Evolutionary conservation across 371 early-diverging fungal genomes (phyloP), one percentile per base, ranked within the genome.

Genomic region (Rhizopus sp.): DNA sequence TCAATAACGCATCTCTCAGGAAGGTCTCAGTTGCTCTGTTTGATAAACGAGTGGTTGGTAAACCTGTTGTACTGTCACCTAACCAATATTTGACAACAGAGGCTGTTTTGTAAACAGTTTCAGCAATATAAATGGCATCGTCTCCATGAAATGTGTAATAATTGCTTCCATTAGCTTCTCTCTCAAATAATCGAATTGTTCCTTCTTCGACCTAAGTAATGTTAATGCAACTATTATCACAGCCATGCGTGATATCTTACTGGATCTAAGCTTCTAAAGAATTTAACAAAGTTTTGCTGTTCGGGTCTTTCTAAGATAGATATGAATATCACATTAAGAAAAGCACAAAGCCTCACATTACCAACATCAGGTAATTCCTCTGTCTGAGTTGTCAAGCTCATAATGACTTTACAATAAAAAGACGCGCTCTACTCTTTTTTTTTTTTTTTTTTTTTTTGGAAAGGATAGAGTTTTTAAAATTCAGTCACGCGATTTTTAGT

Each of bases 91-190:
- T 95, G 59, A 98, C 71, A 7, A 95, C 96, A 0, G 95, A 82
- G 0, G 89, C 72, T 2, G 98, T 97, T 60, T 94, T 92, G 83
- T 90, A 97, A 4, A 97, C 87, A 38, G 73, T 67, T 39, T 88
- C 78, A 4, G 97, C 95, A 17, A 94, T 85, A 60, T 84, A 92
- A 15, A 81, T 62, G 0, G 98, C 97, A 62, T 96, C 93, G 6
- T 89, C 87, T 1, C 93, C 97, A 63, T 96, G 96, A 1, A 91
- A 88, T 41, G 88, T 90, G 67, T 93, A 96, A 47, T 75, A 75
- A 32, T 42, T 45, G 17, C 68, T 61, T 16, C 70, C 73, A 47
- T 69, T 77, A 6, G 66, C 65, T 33, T 81, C 74, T 37, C 93
- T 79, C 63, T 91, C 91, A 59, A 91, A 93, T 34, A 93, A 62